Conservation (phyloP, 345 rosid species). For the Lepidium didymum region DNA sequence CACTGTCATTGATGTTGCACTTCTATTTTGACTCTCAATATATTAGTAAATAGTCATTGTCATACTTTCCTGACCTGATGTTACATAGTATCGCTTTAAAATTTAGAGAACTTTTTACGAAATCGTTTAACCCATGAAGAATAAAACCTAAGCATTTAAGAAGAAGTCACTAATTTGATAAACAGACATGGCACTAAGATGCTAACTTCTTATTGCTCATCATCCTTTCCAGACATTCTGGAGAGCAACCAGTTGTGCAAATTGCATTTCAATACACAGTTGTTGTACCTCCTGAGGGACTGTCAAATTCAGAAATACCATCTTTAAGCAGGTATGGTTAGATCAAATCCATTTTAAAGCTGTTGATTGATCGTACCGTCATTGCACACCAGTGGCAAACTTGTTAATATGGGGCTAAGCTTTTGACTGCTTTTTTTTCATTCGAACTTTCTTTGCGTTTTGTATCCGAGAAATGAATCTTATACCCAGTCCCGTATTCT, state of each 20-base stretch:
- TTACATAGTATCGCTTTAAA: neutral
- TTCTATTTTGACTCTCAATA: neutral
- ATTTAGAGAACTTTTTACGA: neutral
- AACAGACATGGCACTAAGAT: neutral
- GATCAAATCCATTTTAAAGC: slow-evolving; percentile 13
- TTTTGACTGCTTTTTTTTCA: neutral
- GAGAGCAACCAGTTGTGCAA: slow-evolving; percentile 86
- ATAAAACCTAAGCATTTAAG: neutral
- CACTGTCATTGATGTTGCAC: neutral
- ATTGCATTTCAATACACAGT: slow-evolving; percentile 94
- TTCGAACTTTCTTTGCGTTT: neutral
- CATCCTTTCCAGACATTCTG: slow-evolving; percentile 49
- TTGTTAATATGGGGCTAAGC: neutral
- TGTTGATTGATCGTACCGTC: neutral
- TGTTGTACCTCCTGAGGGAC: slow-evolving; percentile 78
- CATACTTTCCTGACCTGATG: neutral
- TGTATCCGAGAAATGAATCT: neutral
- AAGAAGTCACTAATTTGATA: neutral
- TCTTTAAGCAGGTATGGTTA: slow-evolving; percentile 61
- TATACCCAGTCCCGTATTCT: neutral
- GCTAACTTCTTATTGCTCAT: neutral
- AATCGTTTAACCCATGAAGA: neutral
- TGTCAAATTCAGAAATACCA: slow-evolving; percentile 41
- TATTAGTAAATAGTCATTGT: neutral
- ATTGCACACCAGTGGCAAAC: neutral